Base-by-base conservation (phyloP, 73 alveolate species). In the Stentor coeruleus region DNA sequence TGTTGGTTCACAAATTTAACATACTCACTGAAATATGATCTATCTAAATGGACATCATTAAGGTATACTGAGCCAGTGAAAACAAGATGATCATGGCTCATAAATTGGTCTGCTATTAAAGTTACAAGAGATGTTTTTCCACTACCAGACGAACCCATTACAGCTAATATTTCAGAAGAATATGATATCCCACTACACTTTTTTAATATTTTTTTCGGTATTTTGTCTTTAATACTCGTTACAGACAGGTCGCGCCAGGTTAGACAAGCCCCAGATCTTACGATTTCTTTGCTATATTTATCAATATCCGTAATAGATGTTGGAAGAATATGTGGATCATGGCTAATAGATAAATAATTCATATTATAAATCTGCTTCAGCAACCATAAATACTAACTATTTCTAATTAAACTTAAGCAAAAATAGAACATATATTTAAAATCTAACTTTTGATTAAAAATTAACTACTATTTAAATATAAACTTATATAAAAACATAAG, bases 131-230 rank as follows among this genome's bases (percentile, higher is more conserved):
- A 81, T 28, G 91, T 81, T 39, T 86, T 86, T 0, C 91, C 91
- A 39, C 84, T 74, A 4, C 91, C 91, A 28, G 91, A 86, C 3
- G 91, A 58, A 3, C 91, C 91, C 88, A 86, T 81, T 2, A 86
- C 60, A 59, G 66, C 85, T 0, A 74, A 14, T 3, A 66, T 77
- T 35, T 86, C 87, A 0, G 84, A 83, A 11, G 92, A 87, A 35
- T 55, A 40, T 20, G 91, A 87, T 59, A 4, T 59, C 15, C 91
- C 91, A 6, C 42, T 28, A 15, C 15, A 74, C 0, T 77, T 2
- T 75, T 38, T 75, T 75, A 38, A 38, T 1, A 75, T 38, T 15
- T 37, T 75, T 33, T 20, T n/a, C 38, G 20, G 38, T 0, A 35
- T 33, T 36, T 36, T 75, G 37, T 35, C 74, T 42, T 60, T 58